phyloP scores from a whole-genome alignment of 2,329 filamentous ascomycete genomes.

The Ceratocystis papillata region DNA sequence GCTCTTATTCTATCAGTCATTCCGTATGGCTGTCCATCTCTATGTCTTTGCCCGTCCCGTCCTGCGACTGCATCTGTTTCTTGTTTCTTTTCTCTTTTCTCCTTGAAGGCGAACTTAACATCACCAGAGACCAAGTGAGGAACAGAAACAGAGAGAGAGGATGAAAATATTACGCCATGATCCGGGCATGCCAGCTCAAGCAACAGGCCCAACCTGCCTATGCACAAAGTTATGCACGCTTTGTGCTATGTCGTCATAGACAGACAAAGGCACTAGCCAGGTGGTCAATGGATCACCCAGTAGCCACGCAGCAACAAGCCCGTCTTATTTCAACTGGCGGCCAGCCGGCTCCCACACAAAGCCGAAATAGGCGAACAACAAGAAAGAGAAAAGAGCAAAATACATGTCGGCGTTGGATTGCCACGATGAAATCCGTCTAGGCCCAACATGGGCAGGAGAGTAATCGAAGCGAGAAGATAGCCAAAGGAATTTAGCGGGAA shows the following conservation, averaged over 20 bases:
- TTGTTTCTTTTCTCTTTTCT: conserved; percentile 13
- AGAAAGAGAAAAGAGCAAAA: neutral
- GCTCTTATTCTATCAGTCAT: too few species aligned
- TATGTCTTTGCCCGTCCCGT: neutral
- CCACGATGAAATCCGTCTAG: conserved; percentile 6
- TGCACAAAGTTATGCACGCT: neutral
- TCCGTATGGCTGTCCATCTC: neutral
- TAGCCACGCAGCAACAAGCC: neutral
- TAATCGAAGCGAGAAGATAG: neutral
- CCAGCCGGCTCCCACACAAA: neutral
- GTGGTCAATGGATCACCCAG: neutral
- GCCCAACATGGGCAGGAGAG: conserved; percentile 1
- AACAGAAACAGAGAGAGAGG: neutral
- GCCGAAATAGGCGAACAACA: conserved; percentile 1
- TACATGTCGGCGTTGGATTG: conserved; percentile 3
- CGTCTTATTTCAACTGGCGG: neutral
- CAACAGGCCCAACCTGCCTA: neutral
- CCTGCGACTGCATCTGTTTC: conserved; percentile 1
- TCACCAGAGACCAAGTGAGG: too few species aligned
- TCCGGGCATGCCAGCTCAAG: too few species aligned
- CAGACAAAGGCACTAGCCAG: neutral
- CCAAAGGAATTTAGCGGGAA: neutral
- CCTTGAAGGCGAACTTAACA: neutral
- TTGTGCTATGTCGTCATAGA: conserved; percentile 1
- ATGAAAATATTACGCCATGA: neutral